Base-by-base conservation (phyloP, 2,329 filamentous ascomycete species). In the Chaetomium olivaceum region DNA sequence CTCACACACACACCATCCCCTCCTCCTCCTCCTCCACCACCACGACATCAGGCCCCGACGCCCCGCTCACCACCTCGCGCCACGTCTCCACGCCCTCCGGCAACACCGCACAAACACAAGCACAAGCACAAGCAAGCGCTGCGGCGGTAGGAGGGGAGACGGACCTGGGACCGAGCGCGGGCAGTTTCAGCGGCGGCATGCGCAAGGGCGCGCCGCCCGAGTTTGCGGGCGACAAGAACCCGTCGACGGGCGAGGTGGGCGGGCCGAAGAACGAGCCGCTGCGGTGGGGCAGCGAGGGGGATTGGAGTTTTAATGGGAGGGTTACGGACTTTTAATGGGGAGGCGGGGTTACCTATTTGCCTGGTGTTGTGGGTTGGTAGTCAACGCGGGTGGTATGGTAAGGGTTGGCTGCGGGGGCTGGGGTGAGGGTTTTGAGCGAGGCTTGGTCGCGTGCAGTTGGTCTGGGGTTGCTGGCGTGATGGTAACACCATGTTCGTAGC, bases 191-290 rank as follows among this genome's bases (percentile, higher is more conserved):
- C 67, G 87, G 89, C 64, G 88, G 92, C 76, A 80, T 94, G 64
- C 83, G 89, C 69, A 82, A 88, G 69, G 94, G 94, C 43, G 90
- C 93, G 52, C 86, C 89, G 73, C 93, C 95, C 1, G 94, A 98
- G 80, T 99, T 99, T 73, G 89, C 94, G 71, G 95, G 95, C 65
- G 93, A 98, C 62, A 84, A 83, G 63, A 98, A 99, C 77, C 95
- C 95, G 2, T 90, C 89, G 82, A 99, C 95, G 1, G 95, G 95
- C 27, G 95, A 99, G 83, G 87, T 97, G 12, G 95, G 95, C 6
- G 95, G 95, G 0, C 95, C 95, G 6, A 99, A 98, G 87, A 98
- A 96, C 75, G 94, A 99, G 79, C 95, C 95, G 60, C 75, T 98
- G 75, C 82, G 93, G 72, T 97, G 94, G 94, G 93, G 93, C 0